A percentile compares a stretch with the other conserved stretches of the same genome.
phyloP scores from a whole-genome alignment of 225 moss, liverwort and hornwort genomes.

The Lunularia cruciata region DNA sequence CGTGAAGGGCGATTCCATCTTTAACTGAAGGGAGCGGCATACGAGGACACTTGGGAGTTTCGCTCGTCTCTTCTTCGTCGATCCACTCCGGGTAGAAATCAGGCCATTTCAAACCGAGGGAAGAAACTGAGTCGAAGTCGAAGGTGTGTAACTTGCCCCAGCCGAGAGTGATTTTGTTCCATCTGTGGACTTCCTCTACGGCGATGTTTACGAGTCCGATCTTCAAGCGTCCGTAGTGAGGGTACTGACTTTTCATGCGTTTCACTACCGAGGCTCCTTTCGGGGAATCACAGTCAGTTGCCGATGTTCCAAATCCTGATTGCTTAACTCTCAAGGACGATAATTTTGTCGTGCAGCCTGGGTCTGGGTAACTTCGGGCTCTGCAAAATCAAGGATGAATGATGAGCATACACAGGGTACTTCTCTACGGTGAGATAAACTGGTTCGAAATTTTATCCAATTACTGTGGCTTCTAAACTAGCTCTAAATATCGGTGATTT shows the following conservation, averaged over 20 bases:
- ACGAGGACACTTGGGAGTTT: conserved; percentile 51
- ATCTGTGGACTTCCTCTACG: conserved; percentile 47
- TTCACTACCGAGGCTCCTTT: conserved; percentile 35
- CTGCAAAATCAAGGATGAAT: not conserved
- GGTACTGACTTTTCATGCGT: conserved; percentile 19
- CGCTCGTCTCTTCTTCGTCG: conserved; percentile 48
- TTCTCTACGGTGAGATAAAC: too few species aligned
- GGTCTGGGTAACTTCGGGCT: not conserved
- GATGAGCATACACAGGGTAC: too few species aligned
- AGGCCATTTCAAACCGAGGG: conserved; percentile 51
- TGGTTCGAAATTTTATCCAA: too few species aligned
- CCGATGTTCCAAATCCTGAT: conserved; percentile 16
- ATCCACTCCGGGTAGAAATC: conserved; percentile 85
- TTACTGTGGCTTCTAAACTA: too few species aligned
- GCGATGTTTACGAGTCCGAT: conserved; percentile 69
- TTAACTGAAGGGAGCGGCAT: conserved; percentile 53
- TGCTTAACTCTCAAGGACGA: conserved; percentile 14
- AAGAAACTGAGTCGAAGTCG: conserved; percentile 34
- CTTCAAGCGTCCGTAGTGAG: conserved; percentile 31
- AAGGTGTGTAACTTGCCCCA: conserved; percentile 41
- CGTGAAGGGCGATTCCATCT: conserved; percentile 42
- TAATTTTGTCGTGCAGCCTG: not conserved
- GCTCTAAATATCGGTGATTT: too few species aligned
- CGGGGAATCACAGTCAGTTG: conserved; percentile 30
- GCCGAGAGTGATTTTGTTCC: conserved; percentile 50